phyloP scores from a whole-genome alignment of 345 rosid species.

The Hypericum perforatum region DNA sequence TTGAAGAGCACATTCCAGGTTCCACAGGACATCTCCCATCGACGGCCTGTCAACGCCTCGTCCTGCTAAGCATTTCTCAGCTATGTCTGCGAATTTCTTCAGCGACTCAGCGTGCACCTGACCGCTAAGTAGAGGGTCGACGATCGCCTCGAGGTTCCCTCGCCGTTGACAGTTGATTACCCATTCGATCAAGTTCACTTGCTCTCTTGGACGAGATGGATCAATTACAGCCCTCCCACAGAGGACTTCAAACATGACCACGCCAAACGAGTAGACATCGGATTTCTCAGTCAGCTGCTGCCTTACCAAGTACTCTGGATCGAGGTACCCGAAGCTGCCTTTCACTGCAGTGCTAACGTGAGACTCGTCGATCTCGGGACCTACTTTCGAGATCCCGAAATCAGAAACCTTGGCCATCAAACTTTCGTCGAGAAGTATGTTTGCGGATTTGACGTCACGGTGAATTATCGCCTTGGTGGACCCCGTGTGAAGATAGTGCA shows the following conservation, averaged over 20 bases:
- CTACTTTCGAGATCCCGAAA: slow-evolving; percentile 16
- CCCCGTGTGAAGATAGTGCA: slow-evolving; percentile 10
- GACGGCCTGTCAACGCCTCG: slow-evolving; percentile 10
- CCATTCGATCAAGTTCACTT: slow-evolving; percentile 16
- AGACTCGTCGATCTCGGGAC: slow-evolving; percentile 13
- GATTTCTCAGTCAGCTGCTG: slow-evolving; percentile 17
- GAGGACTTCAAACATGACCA: slow-evolving; percentile 13
- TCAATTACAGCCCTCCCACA: slow-evolving; percentile 15
- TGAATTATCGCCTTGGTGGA: slow-evolving; percentile 9
- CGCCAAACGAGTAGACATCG: slow-evolving; percentile 18
- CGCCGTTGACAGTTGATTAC: slow-evolving; percentile 9
- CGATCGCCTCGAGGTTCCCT: slow-evolving; percentile 5
- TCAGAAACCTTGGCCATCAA: slow-evolving; percentile 14
- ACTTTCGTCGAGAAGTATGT: slow-evolving; percentile 1
- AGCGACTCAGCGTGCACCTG: slow-evolving; percentile 7
- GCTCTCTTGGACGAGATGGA: slow-evolving; percentile 11
- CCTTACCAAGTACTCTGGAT: slow-evolving; percentile 15
- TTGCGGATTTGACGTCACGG: slow-evolving; percentile 13
- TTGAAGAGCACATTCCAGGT: slow-evolving; percentile 16
- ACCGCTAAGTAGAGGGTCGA: slow-evolving; percentile 7
- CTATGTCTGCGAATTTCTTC: slow-evolving; percentile 14
- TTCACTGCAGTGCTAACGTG: slow-evolving; percentile 19
- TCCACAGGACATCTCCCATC: slow-evolving; percentile 18
- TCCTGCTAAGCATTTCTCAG: slow-evolving; percentile 17
- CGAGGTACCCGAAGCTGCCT: slow-evolving; percentile 18